These are phyloP conservation scores for Thielaviopsis euricoi DNA, from an alignment of 2,329 filamentous ascomycete species.

Conservation along the genomic window DNA sequence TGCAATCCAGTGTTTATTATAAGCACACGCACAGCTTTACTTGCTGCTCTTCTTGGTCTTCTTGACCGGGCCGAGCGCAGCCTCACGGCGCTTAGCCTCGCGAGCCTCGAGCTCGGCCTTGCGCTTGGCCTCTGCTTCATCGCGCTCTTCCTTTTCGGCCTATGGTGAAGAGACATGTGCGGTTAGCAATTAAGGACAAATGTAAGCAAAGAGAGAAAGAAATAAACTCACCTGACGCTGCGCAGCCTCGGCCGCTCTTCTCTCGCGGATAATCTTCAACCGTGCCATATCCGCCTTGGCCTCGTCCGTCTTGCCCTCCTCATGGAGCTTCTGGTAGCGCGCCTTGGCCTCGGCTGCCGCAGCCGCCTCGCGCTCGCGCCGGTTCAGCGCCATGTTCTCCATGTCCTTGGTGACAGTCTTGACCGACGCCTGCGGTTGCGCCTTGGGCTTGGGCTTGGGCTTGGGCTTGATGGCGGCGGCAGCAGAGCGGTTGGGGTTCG, in stretches of 20 bases:
- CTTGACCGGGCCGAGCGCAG: conserved; percentile 34
- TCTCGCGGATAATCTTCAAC: conserved; percentile 65
- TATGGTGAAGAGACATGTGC: too few species aligned
- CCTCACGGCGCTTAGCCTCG: conserved; percentile 39
- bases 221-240: conserved; percentile 53
- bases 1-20: too few species aligned
- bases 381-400: conserved; percentile 33
- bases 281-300: conserved; percentile 78
- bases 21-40: not conserved
- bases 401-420: conserved; percentile 37
- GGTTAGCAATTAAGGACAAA: too few species aligned
- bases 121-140: conserved; percentile 32
- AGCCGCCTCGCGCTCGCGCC: conserved; percentile 52
- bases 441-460: conserved; percentile 16
- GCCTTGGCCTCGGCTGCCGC: conserved; percentile 82
- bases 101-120: conserved; percentile 35
- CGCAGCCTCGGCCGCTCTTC: conserved; percentile 67
- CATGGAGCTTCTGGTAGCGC: conserved; percentile 79
- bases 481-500: conserved; percentile 80
- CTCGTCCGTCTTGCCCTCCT: conserved; percentile 92
- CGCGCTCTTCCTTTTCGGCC: conserved; percentile 42
- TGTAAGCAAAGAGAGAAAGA: conserved; percentile 9
- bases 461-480: conserved; percentile 45
- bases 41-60: conserved; percentile 21
- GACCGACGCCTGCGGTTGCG: conserved; percentile 16